Evolutionary conservation across 2,329 filamentous ascomycete genomes (phyloP).

Genomic region (Aureobasidium mangrovei): DNA sequence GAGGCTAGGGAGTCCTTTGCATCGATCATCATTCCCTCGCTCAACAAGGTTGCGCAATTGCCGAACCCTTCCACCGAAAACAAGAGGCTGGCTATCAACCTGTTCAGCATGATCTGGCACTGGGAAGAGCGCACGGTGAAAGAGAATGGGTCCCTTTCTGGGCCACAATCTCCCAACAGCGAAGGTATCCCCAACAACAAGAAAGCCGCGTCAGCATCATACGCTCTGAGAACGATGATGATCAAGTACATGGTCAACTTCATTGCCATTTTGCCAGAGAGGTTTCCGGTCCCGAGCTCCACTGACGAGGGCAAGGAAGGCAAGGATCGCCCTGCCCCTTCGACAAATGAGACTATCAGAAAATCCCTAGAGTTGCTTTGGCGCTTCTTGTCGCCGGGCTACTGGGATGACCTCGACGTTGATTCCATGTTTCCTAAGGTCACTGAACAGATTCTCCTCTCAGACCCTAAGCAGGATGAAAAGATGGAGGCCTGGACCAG

Average conservation of each 20-base stretch:
- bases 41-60: slow-evolving; percentile 78
- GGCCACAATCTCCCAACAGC: slow-evolving; percentile 20
- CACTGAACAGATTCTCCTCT: slow-evolving; percentile 73
- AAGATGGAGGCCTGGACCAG: slow-evolving; percentile 66
- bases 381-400: slow-evolving; percentile 74
- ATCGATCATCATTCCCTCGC: slow-evolving; percentile 75
- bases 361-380: slow-evolving; percentile 75
- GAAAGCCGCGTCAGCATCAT: slow-evolving; percentile 26
- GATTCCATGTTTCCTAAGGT: slow-evolving; percentile 78
- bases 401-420: slow-evolving; percentile 87
- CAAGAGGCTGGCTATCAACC: slow-evolving; percentile 80
- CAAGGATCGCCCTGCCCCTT: slow-evolving; percentile 45
- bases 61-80: slow-evolving; percentile 82
- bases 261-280: slow-evolving; percentile 80
- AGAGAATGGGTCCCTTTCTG: slow-evolving; percentile 38
- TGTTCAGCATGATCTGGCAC: slow-evolving; percentile 83
- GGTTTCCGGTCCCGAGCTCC: slow-evolving; percentile 64
- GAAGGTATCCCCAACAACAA: slow-evolving; percentile 21
- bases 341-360: slow-evolving; percentile 66
- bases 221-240: slow-evolving; percentile 64
- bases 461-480: slow-evolving; percentile 50
- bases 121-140: slow-evolving; percentile 84
- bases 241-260: slow-evolving; percentile 94
- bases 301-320: slow-evolving; percentile 37
- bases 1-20: slow-evolving; percentile 89